phyloP scores from a whole-genome alignment of 2,329 filamentous ascomycete genomes.

The Aureobasidium namibiae region DNA sequence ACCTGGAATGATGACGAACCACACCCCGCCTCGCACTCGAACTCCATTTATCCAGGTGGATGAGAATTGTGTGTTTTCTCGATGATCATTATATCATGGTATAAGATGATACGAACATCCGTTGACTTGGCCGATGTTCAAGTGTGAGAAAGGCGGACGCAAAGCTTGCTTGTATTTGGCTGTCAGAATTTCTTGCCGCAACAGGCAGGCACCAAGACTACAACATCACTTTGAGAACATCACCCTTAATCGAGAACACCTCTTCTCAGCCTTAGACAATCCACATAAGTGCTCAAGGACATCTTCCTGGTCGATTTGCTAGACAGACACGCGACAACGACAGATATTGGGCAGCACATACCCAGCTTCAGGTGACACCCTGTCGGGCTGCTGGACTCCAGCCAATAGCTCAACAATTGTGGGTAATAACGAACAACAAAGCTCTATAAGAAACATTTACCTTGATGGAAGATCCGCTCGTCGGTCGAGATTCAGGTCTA shows the following conservation, averaged over 20 bases:
- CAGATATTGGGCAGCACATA: neutral
- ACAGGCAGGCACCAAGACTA: neutral
- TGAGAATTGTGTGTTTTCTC: neutral
- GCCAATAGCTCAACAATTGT: neutral
- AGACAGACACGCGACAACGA: neutral
- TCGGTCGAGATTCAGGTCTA: neutral
- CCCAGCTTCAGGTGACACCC: neutral
- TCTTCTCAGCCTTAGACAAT: too few species aligned
- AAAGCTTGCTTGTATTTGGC: neutral
- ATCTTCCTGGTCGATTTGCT: too few species aligned
- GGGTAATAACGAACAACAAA: neutral
- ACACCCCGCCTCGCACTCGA: conserved; percentile 37
- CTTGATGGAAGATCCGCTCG: neutral
- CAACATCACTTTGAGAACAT: too few species aligned
- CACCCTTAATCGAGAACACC: too few species aligned
- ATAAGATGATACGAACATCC: neutral
- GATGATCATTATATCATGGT: neutral
- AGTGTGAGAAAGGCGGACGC: neutral
- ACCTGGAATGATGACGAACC: conserved; percentile 61
- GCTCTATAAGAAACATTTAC: neutral
- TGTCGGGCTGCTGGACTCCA: neutral
- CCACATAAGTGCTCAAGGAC: too few species aligned
- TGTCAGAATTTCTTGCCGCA: neutral
- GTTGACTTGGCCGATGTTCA: neutral
- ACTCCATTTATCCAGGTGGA: conserved; percentile 11